Conservation (phyloP, 2,329 filamentous ascomycete genomes). For the Dactylellina sp. region DNA sequence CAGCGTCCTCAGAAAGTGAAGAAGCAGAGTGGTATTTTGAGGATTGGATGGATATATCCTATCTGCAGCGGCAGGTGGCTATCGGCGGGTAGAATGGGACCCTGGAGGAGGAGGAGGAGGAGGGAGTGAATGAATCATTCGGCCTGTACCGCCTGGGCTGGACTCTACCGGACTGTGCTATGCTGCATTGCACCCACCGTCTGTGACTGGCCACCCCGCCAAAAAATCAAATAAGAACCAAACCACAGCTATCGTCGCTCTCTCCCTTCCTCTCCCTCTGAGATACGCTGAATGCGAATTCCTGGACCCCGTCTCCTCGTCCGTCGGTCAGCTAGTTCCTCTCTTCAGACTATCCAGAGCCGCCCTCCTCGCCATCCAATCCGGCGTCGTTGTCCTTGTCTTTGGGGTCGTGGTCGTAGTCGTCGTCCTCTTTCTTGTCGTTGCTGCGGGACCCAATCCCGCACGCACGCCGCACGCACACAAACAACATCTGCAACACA, state of each 20-base stretch:
- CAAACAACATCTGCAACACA: conserved; percentile 43
- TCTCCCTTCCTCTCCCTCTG: neutral
- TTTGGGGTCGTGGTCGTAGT: too few relatives aligned
- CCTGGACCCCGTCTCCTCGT: neutral
- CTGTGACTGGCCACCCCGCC: conserved; percentile 28
- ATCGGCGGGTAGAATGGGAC: conserved; percentile 12
- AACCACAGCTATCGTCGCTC: neutral
- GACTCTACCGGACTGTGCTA: too few relatives aligned
- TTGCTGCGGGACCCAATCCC: neutral
- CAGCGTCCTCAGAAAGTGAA: neutral
- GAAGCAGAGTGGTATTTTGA: neutral
- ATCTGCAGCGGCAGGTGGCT: conserved; percentile 5
- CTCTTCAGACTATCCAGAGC: neutral
- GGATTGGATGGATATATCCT: neutral
- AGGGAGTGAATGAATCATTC: conserved; percentile 22
- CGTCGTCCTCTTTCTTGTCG: too few relatives aligned
- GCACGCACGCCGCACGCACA: neutral
- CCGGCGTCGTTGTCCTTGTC: too few relatives aligned
- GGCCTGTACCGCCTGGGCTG: too few relatives aligned
- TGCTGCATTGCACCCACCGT: too few relatives aligned
- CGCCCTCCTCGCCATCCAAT: neutral
- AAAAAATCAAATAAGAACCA: neutral
- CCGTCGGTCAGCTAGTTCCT: conserved; percentile 2
- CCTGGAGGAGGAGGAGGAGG: too few relatives aligned
- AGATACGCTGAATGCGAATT: neutral